Evolutionary conservation across 2,329 filamentous ascomycete genomes (phyloP).

Genomic region (Neurospora sp.): DNA sequence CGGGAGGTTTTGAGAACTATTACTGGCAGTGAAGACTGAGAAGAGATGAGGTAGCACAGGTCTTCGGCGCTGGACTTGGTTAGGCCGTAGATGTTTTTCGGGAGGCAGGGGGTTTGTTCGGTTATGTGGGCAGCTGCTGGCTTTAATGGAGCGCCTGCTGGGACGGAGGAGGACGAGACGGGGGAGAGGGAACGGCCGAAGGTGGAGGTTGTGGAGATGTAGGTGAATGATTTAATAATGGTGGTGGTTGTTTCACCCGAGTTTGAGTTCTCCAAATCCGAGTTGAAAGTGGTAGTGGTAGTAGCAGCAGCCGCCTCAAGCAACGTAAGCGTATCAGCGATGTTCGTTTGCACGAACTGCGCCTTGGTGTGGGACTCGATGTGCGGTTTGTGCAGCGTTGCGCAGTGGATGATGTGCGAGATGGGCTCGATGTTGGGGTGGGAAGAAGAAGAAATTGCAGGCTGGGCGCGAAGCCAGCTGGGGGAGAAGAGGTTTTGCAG

Average conservation of each 20-base stretch:
- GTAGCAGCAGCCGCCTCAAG: conserved; percentile 28
- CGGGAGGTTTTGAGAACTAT: conserved; percentile 36
- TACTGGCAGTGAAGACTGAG: conserved; percentile 28
- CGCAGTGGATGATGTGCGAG: conserved; percentile 32
- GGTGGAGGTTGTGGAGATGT: conserved; percentile 35
- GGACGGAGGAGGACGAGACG: conserved; percentile 24
- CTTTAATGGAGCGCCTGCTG: conserved; percentile 21
- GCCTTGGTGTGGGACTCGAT: conserved; percentile 33
- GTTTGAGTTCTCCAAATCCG: background rate
- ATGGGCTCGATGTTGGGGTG: conserved; percentile 18
- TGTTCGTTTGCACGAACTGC: conserved; percentile 35
- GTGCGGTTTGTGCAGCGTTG: conserved; percentile 39
- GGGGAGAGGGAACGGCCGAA: conserved; percentile 26
- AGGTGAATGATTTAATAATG: conserved; percentile 32
- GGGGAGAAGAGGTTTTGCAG: conserved; percentile 22
- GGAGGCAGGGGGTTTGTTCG: conserved; percentile 28
- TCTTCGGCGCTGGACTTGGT: conserved; percentile 40
- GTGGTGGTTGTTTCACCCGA: background rate
- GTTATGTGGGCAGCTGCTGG: conserved; percentile 32
- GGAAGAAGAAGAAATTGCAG: background rate
- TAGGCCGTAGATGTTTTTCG: conserved; percentile 39
- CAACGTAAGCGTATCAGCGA: conserved; percentile 31
- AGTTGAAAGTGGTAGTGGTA: background rate
- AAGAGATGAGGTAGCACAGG: conserved; percentile 31
- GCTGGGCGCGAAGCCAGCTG: background rate